Evolutionary conservation across 208 protist genomes (phyloP).

Genomic region (Trypanosoma avium): DNA sequence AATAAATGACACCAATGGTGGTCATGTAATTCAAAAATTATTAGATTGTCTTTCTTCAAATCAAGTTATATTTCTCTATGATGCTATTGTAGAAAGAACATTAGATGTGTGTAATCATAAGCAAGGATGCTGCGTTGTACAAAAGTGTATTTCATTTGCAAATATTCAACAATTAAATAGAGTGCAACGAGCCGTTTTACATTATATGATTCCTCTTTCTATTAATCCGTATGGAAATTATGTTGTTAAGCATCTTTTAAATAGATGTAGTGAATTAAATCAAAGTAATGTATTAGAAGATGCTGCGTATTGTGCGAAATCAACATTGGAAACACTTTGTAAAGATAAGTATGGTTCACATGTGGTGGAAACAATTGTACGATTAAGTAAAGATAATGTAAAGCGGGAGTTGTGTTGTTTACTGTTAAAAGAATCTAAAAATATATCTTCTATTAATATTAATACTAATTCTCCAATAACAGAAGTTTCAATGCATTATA

Average conservation of each 20-base stretch:
- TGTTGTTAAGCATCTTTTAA: constrained; percentile 94
- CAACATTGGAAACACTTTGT: constrained; percentile 59
- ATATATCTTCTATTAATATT: too few species aligned
- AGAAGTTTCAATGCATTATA: too few species aligned
- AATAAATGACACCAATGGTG: constrained; percentile 95
- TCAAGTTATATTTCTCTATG: constrained; percentile 44
- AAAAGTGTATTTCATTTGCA: constrained; percentile 31
- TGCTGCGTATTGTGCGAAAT: constrained; percentile 34
- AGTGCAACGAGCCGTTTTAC: constrained; percentile 38
- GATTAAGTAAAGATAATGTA: constrained; percentile 40
- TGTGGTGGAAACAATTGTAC: constrained; percentile 95
- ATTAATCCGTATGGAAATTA: constrained; percentile 96
- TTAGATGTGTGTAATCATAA: constrained; percentile 28
- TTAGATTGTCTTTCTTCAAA: constrained; percentile 48
- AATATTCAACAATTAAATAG: constrained; percentile 29
- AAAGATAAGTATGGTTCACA: constrained; percentile 97
- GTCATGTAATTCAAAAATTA: constrained; percentile 95
- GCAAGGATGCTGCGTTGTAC: constrained; percentile 36
- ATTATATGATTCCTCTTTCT: constrained; percentile 74
- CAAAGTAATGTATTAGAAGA: constrained; percentile 42
- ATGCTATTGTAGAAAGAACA: constrained; percentile 20
- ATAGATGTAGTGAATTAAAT: constrained; percentile 51
- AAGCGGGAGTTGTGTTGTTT: constrained; percentile 50
- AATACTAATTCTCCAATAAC: too few species aligned
- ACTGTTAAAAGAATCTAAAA: too few species aligned